Base-by-base conservation (phyloP, 108 stramenopile genomes). In the Schizochytrium sp. region DNA sequence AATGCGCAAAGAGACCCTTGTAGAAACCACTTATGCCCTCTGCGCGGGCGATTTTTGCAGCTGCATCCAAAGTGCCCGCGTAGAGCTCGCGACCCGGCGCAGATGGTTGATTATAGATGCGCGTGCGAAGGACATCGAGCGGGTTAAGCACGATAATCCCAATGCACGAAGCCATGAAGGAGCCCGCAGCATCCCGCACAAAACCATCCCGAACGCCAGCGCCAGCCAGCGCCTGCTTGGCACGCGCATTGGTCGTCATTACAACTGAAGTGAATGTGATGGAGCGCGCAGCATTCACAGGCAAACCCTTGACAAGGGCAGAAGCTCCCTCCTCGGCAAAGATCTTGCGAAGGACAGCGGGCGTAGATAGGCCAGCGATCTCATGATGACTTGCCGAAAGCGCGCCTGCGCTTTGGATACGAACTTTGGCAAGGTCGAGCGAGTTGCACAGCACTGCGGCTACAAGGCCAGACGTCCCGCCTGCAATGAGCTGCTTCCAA, bases 301-400 rank as follows among this genome's bases (percentile, higher is more conserved):
- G 34, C 19, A 60, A 34, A 59, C 87, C 87, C 60, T 59, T 88
- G 25, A 47, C 4, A 21, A 58, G 55, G 16, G 60, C 87, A 14
- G 25, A 60, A 18, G 60, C 59, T 41, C 87, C 87, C 29, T 88
- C 87, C 25, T 88, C 87, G 44, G 29, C 43, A 0, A 60, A 10
- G 44, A 88, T 29, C 21, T 59, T 58, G 8, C 87, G 87, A 28
- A 87, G 5, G n/a, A 34, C 59, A 18, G 58, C 58, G 8, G 76
- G 44, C 45, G 76, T 53, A 0, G 48, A 53, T 0, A 83, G 76
- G 25, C 76, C 48, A 1, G 76, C 76, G 28, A 83, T 83, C 10
- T 88, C 34, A 5, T 88, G 88, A 47, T 88, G 88, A 60, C 88
- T 60, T 5, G 88, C 45, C 59, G 60, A 29, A 6, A 83, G 76